Evolutionary conservation across 2,329 filamentous ascomycete species (phyloP).

Genomic region (Trichoderma arundinaceum): DNA sequence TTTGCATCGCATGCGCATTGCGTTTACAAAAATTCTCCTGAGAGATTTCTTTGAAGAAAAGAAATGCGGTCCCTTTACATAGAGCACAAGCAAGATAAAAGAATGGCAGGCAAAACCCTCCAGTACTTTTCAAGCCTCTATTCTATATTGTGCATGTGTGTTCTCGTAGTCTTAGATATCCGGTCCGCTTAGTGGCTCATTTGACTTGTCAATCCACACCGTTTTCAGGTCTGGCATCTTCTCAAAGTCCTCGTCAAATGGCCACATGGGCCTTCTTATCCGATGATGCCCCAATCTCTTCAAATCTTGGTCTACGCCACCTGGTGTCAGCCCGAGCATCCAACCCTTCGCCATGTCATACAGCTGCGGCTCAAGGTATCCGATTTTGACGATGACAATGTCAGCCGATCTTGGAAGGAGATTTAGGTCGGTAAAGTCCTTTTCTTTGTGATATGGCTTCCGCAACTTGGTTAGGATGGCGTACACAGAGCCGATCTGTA

Average conservation of each 20-base stretch:
- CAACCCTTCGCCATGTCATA: slow-evolving; percentile 60
- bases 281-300: slow-evolving; percentile 53
- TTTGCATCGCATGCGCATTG: too few species aligned
- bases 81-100: background rate
- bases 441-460: slow-evolving; percentile 60
- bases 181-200: slow-evolving; percentile 33
- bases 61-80: too few species aligned
- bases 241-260: slow-evolving; percentile 37
- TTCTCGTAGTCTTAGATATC: slow-evolving; percentile 29
- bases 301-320: slow-evolving; percentile 60
- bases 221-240: slow-evolving; percentile 33
- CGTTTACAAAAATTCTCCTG: too few species aligned
- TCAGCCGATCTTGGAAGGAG: slow-evolving; percentile 53
- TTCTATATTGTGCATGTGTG: background rate
- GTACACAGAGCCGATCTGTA: slow-evolving; percentile 57
- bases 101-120: background rate
- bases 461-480: slow-evolving; percentile 58
- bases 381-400: slow-evolving; percentile 62
- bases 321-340: slow-evolving; percentile 60
- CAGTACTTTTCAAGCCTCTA: background rate
- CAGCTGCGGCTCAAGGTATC: slow-evolving; percentile 60
- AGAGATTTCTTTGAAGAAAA: too few species aligned
- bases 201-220: slow-evolving; percentile 36
- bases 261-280: slow-evolving; percentile 55
- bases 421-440: slow-evolving; percentile 56